Base-by-base conservation (phyloP, 164 flowering plant genomes). In the Buxus sempervirens region DNA sequence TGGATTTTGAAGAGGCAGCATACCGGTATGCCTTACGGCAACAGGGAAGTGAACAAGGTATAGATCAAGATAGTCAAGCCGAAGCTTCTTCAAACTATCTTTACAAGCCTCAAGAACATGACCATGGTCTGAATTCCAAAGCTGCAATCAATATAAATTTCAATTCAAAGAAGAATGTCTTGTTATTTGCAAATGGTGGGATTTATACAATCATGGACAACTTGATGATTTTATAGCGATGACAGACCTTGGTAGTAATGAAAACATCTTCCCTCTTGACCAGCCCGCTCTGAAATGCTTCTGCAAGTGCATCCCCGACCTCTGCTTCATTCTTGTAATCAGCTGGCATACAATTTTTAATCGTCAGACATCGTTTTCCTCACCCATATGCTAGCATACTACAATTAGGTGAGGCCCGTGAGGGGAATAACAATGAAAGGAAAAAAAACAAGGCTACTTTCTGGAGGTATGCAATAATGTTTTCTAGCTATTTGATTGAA, bases 101-200 rank as follows among this genome's bases (percentile, higher is more conserved):
- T 91, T 88, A 62, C 97, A 94, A 45, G 98, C 98, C 76, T 89
- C 96, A 63, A 83, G 27, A 57, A 91, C 97, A 79, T 93, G 98
- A 36, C 97, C 91, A 75, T 89, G 97, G 73, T 93, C 98, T 27
- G 96, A 91, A 75, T 85, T 93, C 98, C 98, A 93, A 10, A 93
- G 94, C 96, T 93, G 90, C 75, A 79, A 67, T 15, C 26, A 60
- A 21, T 26, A 61, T 9, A 54, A 18, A 36, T 20, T 12, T 61
- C 53, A 54, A 32, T 32, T 32, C 5, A 32, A 23, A 26, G 22
- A 73, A 36, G 7, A 12, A 60, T 45, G 23, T 9, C 21, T 51
- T 62, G 6, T 25, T 27, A 24, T 65, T 60, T 22, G 25, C n/a
- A 59, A 19, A 62, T 26, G n/a, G 24, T 25, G 21, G 57, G 61